Percentiles rank a stretch among this genome's conserved stretches.
These are phyloP conservation scores for Strobilomyces dryophilus DNA, from an alignment of 768 basidiomycete genomes.

Conservation along the genomic window DNA sequence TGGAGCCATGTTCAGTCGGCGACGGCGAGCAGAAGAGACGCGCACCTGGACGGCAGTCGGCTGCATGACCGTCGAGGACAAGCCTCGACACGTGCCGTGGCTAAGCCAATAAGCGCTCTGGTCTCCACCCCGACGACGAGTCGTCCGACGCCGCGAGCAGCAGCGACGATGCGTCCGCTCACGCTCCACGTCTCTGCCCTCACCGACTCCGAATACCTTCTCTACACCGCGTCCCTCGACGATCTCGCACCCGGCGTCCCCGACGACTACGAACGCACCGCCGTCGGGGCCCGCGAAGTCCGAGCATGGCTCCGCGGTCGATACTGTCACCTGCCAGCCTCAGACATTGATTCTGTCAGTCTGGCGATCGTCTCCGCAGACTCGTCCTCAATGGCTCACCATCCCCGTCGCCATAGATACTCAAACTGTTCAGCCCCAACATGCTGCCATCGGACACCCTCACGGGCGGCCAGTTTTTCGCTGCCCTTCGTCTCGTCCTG, in stretches of 20 bases:
- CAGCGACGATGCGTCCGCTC: slow-evolving; percentile 51
- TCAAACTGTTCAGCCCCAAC: slow-evolving; percentile 58
- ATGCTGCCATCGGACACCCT: slow-evolving; percentile 51
- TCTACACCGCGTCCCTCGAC: slow-evolving; percentile 59
- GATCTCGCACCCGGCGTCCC: slow-evolving; percentile 44
- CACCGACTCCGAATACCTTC: slow-evolving; percentile 63
- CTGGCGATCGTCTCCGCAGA: neutral
- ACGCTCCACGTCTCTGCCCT: slow-evolving; percentile 73
- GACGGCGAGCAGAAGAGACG: neutral
- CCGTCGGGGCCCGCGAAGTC: slow-evolving; percentile 59
- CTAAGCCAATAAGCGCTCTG: neutral
- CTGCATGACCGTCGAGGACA: neutral
- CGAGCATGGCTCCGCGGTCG: slow-evolving; percentile 74
- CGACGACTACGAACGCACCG: slow-evolving; percentile 52
- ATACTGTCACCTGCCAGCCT: slow-evolving; percentile 49
- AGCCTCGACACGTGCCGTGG: slow-evolving; percentile 11
- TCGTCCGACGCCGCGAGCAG: neutral
- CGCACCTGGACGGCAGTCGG: neutral
- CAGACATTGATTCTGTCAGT: slow-evolving; percentile 58
- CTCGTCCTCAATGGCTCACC: neutral
- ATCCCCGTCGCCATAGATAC: slow-evolving; percentile 43
- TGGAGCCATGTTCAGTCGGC: neutral
- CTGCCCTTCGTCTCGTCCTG: slow-evolving; percentile 59
- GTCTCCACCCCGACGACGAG: neutral
- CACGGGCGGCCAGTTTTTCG: slow-evolving; percentile 72